phyloP scores from a whole-genome alignment of 352 stramenopile species.

The Globisporangium cystogenes region DNA sequence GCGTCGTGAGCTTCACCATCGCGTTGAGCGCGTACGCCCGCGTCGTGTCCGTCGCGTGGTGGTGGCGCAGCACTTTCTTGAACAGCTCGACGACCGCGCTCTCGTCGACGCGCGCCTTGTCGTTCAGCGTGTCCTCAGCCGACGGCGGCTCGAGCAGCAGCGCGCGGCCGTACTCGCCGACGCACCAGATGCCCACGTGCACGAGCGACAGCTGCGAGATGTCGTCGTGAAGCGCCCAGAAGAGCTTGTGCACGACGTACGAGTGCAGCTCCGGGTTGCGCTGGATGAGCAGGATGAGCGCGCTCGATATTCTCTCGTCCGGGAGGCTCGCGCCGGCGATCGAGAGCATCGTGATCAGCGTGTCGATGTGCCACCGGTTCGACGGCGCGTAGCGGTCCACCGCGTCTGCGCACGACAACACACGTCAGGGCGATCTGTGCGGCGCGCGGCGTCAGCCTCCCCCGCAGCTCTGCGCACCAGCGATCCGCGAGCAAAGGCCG shows the following conservation, averaged over 20 bases:
- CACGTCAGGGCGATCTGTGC: background rate
- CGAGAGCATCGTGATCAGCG: constrained; percentile 97
- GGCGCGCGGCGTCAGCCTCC: background rate
- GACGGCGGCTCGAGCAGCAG: constrained; percentile 68
- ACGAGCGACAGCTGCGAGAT: constrained; percentile 93
- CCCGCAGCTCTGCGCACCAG: constrained; percentile 42
- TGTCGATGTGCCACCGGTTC: constrained; percentile 94
- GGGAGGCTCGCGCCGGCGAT: constrained; percentile 94
- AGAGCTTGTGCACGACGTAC: constrained; percentile 97
- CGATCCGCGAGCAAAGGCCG: constrained; percentile 93
- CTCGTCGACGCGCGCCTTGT: constrained; percentile 69
- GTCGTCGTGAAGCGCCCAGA: constrained; percentile 94
- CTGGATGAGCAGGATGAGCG: constrained; percentile 96
- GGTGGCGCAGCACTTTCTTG: constrained; percentile 73
- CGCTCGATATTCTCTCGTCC: constrained; percentile 92
- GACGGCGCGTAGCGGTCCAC: constrained; percentile 81
- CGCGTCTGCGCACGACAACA: constrained; percentile 37
- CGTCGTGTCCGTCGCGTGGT: constrained; percentile 77
- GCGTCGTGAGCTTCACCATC: constrained; percentile 94
- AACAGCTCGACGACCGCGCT: constrained; percentile 66
- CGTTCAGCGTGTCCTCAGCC: constrained; percentile 54
- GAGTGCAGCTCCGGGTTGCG: constrained; percentile 85
- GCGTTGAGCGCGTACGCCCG: constrained; percentile 84
- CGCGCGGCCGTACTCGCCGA: constrained; percentile 96
- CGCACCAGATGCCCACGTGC: constrained; percentile 98